phyloP scores from a whole-genome alignment of 202 grass and related monocot genomes.

The Saccharum hybrid region DNA sequence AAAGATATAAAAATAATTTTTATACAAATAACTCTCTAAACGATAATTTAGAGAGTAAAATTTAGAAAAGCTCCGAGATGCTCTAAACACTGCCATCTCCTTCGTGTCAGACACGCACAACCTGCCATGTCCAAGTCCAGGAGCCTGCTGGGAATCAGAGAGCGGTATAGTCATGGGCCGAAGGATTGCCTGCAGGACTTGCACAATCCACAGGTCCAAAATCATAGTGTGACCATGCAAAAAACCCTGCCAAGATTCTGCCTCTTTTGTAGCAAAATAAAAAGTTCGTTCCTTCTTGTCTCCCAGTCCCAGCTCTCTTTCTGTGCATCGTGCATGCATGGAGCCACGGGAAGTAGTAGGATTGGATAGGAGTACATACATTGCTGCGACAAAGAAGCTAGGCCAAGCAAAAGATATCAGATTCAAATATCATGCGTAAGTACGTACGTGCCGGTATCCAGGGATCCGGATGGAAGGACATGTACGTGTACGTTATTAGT shows the following conservation, averaged over 20 bases:
- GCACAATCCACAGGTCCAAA: background rate
- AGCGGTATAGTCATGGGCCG: constrained; percentile 2
- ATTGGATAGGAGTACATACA: background rate
- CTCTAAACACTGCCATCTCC: too few relatives aligned
- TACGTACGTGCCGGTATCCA: background rate
- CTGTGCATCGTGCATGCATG: background rate
- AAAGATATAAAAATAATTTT: too few relatives aligned
- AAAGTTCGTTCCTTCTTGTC: constrained; percentile 36
- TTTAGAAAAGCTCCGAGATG: too few relatives aligned
- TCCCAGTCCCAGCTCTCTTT: background rate
- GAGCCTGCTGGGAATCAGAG: constrained; percentile 12
- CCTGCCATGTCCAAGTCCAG: background rate
- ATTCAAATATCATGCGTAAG: background rate
- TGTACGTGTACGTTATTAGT: background rate
- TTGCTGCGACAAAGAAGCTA: background rate
- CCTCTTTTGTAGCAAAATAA: constrained; percentile 46
- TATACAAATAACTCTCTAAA: too few relatives aligned
- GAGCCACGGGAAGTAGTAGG: background rate
- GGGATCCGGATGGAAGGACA: background rate
- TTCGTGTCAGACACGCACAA: background rate
- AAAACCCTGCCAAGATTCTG: constrained; percentile 52
- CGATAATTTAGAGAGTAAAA: too few relatives aligned
- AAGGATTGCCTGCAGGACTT: constrained; percentile 40
- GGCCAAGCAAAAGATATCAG: background rate
- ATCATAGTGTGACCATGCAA: constrained; percentile 10